Evolutionary conservation across 306 rosid species (phyloP).

Genomic region (Sindora glabra): DNA sequence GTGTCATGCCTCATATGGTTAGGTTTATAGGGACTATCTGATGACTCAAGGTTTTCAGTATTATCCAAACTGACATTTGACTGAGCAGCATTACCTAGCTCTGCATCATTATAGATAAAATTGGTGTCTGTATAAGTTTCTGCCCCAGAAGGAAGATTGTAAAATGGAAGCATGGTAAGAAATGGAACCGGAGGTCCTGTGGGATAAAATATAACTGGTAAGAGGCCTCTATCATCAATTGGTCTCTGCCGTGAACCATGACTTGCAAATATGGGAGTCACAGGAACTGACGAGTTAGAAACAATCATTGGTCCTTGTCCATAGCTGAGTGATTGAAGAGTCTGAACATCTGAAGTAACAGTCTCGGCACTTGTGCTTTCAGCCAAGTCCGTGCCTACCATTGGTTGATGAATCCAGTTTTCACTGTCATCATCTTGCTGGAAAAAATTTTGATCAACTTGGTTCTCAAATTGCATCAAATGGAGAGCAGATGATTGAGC

Average conservation of each 20-base stretch:
- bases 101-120: slow-evolving; percentile 28
- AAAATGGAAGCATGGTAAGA: slow-evolving; percentile 33
- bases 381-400: slow-evolving; percentile 22
- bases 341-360: slow-evolving; percentile 19
- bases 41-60: slow-evolving; percentile 22
- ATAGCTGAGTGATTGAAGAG: slow-evolving; percentile 32
- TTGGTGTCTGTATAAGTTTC: slow-evolving; percentile 38
- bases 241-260: slow-evolving; percentile 39
- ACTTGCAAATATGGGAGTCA: slow-evolving; percentile 27
- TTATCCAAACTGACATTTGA: slow-evolving; percentile 16
- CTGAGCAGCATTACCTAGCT: slow-evolving; percentile 24
- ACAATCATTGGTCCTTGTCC: slow-evolving; percentile 33
- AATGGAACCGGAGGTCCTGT: slow-evolving; percentile 47
- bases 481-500: slow-evolving; percentile 22
- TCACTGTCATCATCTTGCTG: slow-evolving; percentile 43
- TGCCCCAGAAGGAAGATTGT: slow-evolving; percentile 35
- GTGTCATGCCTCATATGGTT: slow-evolving; percentile 16
- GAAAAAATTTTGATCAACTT: slow-evolving; percentile 32
- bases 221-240: slow-evolving; percentile 28
- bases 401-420: no score
- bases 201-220: slow-evolving; percentile 39
- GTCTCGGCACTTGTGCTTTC: slow-evolving; percentile 35
- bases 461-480: slow-evolving; percentile 27
- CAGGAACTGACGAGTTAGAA: slow-evolving; percentile 33
- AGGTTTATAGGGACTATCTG: slow-evolving; percentile 15